Evolutionary conservation across 2,329 filamentous ascomycete genomes (phyloP).

Genomic region (Cordyceps militaris): DNA sequence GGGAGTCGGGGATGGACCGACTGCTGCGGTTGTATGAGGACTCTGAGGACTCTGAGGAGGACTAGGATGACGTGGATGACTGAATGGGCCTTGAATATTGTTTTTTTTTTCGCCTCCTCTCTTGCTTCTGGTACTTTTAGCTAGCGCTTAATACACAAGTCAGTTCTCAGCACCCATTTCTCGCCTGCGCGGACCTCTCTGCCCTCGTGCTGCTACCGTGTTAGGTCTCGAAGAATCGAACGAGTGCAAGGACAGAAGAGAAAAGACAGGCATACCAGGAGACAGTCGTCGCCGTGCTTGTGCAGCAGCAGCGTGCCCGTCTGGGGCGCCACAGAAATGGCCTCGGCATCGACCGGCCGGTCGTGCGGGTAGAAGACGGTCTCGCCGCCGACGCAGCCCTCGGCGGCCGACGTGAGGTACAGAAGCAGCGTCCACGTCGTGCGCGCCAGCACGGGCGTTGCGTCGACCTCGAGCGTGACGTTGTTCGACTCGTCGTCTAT

Average conservation of each 20-base stretch:
- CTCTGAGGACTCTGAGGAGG: background rate
- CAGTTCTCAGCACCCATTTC: slow-evolving; percentile 86
- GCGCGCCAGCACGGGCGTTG: slow-evolving; percentile 23
- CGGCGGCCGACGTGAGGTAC: slow-evolving; percentile 70
- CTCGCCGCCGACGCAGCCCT: slow-evolving; percentile 76
- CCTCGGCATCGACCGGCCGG: slow-evolving; percentile 48
- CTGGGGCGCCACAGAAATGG: slow-evolving; percentile 66
- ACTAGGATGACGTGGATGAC: no score
- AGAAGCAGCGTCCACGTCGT: slow-evolving; percentile 91
- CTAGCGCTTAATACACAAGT: slow-evolving; percentile 60
- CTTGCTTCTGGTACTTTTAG: background rate
- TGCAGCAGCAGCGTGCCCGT: slow-evolving; percentile 83
- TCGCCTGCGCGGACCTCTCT: slow-evolving; percentile 71
- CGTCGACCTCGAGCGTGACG: slow-evolving; percentile 44
- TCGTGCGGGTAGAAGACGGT: slow-evolving; percentile 84
- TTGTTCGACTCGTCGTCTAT: slow-evolving; percentile 82
- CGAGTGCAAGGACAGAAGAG: background rate
- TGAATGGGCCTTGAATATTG: background rate
- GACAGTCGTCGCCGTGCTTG: slow-evolving; percentile 81
- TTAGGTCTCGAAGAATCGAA: no score
- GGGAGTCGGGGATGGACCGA: background rate
- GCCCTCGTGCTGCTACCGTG: slow-evolving; percentile 64
- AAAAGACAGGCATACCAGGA: slow-evolving; percentile 50
- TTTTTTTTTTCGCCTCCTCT: background rate
- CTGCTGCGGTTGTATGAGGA: background rate